A percentile compares a stretch with the other conserved stretches of the same genome.
phyloP scores from a whole-genome alignment of 108 stramenopile genomes.

The Discostella stelligeroides region DNA sequence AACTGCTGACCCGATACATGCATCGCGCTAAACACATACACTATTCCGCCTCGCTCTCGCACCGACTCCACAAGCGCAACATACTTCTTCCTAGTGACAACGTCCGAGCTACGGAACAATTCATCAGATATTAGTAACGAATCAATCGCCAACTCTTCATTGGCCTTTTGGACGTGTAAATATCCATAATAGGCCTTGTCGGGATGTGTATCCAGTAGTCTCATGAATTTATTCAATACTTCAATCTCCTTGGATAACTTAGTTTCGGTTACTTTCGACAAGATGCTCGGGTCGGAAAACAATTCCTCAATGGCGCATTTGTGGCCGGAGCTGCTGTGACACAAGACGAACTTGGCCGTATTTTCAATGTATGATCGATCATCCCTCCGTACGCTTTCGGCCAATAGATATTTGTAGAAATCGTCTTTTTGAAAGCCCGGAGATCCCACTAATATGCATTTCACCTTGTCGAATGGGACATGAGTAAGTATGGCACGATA shows the following conservation, averaged over 20 bases:
- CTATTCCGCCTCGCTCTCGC: constrained; percentile 83
- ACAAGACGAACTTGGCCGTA: constrained; percentile 92
- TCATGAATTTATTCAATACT: constrained; percentile 88
- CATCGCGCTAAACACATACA: constrained; percentile 88
- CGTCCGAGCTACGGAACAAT: constrained; percentile 87
- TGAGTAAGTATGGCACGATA: constrained; percentile 90
- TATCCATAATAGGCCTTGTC: constrained; percentile 95
- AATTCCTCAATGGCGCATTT: constrained; percentile 96
- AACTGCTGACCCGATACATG: constrained; percentile 96
- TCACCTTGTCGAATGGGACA: constrained; percentile 88
- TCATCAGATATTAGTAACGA: constrained; percentile 92
- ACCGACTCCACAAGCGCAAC: constrained; percentile 91
- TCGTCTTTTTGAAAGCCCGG: constrained; percentile 97
- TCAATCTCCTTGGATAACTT: constrained; percentile 92
- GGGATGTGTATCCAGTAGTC: constrained; percentile 87
- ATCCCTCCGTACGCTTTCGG: constrained; percentile 80
- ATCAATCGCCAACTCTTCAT: constrained; percentile 91
- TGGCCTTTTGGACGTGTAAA: constrained; percentile 79
- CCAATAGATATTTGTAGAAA: constrained; percentile 85
- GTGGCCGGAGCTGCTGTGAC: constrained; percentile 92
- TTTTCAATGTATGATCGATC: constrained; percentile 86
- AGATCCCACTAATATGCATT: constrained; percentile 85
- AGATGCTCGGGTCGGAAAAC: constrained; percentile 85
- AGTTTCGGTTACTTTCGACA: constrained; percentile 82
- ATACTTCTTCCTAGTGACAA: constrained; percentile 73